Conservation (phyloP, 176 grass and related monocot genomes). For the Avena insularis region DNA sequence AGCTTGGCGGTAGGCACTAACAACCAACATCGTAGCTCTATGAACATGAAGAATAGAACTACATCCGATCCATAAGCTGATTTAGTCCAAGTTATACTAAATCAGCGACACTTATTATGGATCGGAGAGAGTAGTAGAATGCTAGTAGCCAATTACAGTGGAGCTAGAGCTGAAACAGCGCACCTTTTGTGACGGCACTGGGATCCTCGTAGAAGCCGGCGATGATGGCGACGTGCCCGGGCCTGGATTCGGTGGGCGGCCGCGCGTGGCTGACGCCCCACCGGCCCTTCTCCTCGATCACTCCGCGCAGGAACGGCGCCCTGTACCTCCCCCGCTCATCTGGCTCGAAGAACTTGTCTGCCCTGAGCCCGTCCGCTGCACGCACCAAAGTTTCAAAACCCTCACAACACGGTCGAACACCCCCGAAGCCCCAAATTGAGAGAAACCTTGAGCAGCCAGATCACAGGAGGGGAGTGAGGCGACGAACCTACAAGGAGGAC, state of each 20-base stretch:
- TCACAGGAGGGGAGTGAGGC: not conserved
- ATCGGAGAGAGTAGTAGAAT: too few species aligned
- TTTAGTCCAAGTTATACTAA: too few species aligned
- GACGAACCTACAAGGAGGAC: constrained; percentile 83
- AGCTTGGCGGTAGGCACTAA: not conserved
- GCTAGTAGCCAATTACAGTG: not conserved
- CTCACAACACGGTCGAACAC: not conserved
- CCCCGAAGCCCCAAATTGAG: constrained; percentile 8
- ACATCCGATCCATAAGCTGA: too few species aligned
- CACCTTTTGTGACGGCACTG: constrained; percentile 91
- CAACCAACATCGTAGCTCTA: constrained; percentile 7
- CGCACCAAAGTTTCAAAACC: constrained; percentile 33
- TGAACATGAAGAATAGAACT: constrained; percentile 12
- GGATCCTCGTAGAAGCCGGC: constrained; percentile 91
- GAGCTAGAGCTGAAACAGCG: not conserved
- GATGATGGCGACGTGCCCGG: constrained; percentile 86
- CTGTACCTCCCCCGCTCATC: constrained; percentile 69
- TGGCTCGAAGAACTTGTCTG: constrained; percentile 96
- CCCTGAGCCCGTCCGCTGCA: constrained; percentile 86
- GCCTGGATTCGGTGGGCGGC: constrained; percentile 90
- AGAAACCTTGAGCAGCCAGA: not conserved
- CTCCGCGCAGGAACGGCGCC: constrained; percentile 83
- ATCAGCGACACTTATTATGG: too few species aligned
- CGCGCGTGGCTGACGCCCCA: constrained; percentile 96
- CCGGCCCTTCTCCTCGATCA: constrained; percentile 77